A percentile compares a stretch with the other conserved stretches of the same genome.
Conservation (phyloP, 2,329 filamentous ascomycete genomes). For the Ophiocordyceps australis region DNA sequence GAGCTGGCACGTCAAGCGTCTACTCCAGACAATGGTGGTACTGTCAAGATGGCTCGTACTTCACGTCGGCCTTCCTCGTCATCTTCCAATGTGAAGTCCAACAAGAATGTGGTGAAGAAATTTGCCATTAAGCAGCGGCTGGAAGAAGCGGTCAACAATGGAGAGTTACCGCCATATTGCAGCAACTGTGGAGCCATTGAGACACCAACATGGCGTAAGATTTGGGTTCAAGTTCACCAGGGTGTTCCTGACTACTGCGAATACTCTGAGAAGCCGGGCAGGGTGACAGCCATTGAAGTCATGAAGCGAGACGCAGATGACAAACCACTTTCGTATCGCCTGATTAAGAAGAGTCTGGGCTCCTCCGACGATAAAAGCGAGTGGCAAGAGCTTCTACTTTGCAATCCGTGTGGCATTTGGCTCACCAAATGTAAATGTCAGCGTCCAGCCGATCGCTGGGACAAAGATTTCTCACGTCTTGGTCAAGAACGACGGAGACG, state of each 20-base stretch:
- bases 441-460: slow-evolving; percentile 72
- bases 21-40: no score
- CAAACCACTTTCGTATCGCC: slow-evolving; percentile 46
- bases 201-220: slow-evolving; percentile 90
- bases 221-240: slow-evolving; percentile 60
- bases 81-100: slow-evolving; percentile 27
- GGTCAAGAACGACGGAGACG: slow-evolving; percentile 32
- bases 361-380: slow-evolving; percentile 41
- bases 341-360: slow-evolving; percentile 58
- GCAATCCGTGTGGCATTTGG: slow-evolving; percentile 95
- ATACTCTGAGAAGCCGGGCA: slow-evolving; percentile 53
- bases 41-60: no score
- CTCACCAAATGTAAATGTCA: slow-evolving; percentile 75
- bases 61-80: slow-evolving; percentile 20
- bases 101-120: slow-evolving; percentile 49
- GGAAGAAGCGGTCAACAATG: slow-evolving; percentile 50
- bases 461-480: slow-evolving; percentile 37
- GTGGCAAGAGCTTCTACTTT: slow-evolving; percentile 61
- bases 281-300: slow-evolving; percentile 56
- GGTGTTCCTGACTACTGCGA: slow-evolving; percentile 55
- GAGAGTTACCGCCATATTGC: slow-evolving; percentile 77
- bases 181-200: slow-evolving; percentile 89
- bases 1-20: no score
- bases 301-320: slow-evolving; percentile 44
- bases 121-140: slow-evolving; percentile 39